These are phyloP conservation scores for Lecanosticta acicola DNA, from an alignment of 2,329 filamentous ascomycete species.

Conservation along the genomic window DNA sequence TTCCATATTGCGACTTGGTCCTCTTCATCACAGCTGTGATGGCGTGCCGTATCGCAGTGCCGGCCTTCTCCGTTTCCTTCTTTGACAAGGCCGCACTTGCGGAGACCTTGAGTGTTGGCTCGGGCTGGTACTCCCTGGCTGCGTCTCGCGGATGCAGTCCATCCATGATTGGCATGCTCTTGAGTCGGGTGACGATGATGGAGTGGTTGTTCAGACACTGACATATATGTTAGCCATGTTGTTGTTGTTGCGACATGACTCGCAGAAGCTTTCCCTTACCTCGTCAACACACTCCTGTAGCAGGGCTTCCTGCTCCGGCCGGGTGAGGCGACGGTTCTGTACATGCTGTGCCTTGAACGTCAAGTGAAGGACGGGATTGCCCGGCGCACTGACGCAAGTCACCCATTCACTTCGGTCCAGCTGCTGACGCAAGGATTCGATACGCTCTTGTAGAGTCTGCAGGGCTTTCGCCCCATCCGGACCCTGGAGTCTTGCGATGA, in stretches of 20 bases:
- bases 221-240: background rate
- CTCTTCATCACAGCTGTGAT: conserved; percentile 80
- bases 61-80: conserved; percentile 94
- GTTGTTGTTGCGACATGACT: conserved; percentile 46
- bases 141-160: conserved; percentile 52
- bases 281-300: conserved; percentile 90
- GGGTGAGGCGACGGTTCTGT: conserved; percentile 58
- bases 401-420: conserved; percentile 90
- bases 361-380: conserved; percentile 82
- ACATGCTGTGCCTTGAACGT: conserved; percentile 78
- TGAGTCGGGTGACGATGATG: conserved; percentile 80
- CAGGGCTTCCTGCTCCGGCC: conserved; percentile 71
- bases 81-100: conserved; percentile 79
- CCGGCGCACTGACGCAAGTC: conserved; percentile 67
- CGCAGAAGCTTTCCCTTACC: no score
- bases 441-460: conserved; percentile 72
- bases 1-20: conserved; percentile 31
- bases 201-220: conserved; percentile 71
- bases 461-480: conserved; percentile 79
- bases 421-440: conserved; percentile 74
- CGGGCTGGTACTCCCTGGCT: conserved; percentile 54
- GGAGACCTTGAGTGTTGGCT: conserved; percentile 82
- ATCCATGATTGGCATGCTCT: no score
- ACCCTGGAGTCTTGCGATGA: no score
- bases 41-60: conserved; percentile 80